These are phyloP conservation scores for Cucumis sativus DNA, from an alignment of 306 rosid species.

Conservation along the genomic window Cucumber_9930_V3 NC_026660.2:423501-424000, in stretches of 20 bases:
- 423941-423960: conserved; percentile 90
- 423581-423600: conserved; percentile 85
- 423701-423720: conserved; percentile 87
- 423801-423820: conserved; percentile 97
- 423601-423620: conserved; percentile 78
- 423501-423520: conserved; percentile 61
- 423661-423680: conserved; percentile 86
- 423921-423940: conserved; percentile 89
- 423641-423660: conserved; percentile 72
- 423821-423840: conserved; percentile 75
- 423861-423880: conserved; percentile 82
- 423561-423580: conserved; percentile 87
- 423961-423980: conserved; percentile 87
- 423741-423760: conserved; percentile 75
- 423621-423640: conserved; percentile 82
- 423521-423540: conserved; percentile 69
- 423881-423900: conserved; percentile 90
- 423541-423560: conserved; percentile 56
- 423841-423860: conserved; percentile 74
- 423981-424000: conserved; percentile 39
- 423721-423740: conserved; percentile 73
- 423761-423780: conserved; percentile 68
- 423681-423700: conserved; percentile 66
- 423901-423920: conserved; percentile 93
- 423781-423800: conserved; percentile 75